phyloP scores from a whole-genome alignment of 257 asterid species.

The Scutellaria baicalensis region DNA sequence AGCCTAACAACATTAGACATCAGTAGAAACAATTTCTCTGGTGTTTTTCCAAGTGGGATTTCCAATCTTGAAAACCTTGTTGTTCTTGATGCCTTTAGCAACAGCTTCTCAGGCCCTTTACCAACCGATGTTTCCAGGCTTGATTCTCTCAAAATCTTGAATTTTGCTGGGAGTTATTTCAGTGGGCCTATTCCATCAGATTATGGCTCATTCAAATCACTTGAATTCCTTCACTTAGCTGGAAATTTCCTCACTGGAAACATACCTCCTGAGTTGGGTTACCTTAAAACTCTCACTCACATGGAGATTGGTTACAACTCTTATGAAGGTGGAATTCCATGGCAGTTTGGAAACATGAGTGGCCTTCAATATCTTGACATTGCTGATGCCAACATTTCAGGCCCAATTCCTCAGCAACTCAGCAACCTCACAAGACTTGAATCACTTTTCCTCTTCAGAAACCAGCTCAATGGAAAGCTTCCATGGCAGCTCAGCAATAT shows the following conservation, averaged over 20 bases:
- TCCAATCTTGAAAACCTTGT: slow-evolving; percentile 39
- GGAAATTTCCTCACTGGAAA: slow-evolving; percentile 70
- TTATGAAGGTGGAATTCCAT: slow-evolving; percentile 73
- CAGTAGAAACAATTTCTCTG: slow-evolving; percentile 91
- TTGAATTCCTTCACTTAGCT: slow-evolving; percentile 79
- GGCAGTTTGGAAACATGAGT: slow-evolving; percentile 83
- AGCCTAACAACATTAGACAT: slow-evolving; percentile 53
- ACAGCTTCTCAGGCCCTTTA: slow-evolving; percentile 81
- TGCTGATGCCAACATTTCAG: slow-evolving; percentile 85
- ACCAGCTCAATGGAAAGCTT: slow-evolving; percentile 50
- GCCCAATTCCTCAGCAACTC: slow-evolving; percentile 52
- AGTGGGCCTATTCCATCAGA: slow-evolving; percentile 77
- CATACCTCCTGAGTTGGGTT: slow-evolving; percentile 71
- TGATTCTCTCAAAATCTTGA: slow-evolving; percentile 46
- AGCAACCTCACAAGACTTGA: slow-evolving; percentile 71
- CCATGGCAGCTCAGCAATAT: slow-evolving; percentile 63
- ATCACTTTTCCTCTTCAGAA: slow-evolving; percentile 83
- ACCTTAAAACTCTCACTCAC: slow-evolving; percentile 50
- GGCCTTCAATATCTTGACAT: slow-evolving; percentile 77
- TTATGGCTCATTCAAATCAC: slow-evolving; percentile 56
- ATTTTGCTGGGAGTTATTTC: slow-evolving; percentile 98
- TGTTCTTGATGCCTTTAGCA: slow-evolving; percentile 93
- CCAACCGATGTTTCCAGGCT: slow-evolving; percentile 56
- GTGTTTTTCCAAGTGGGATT: slow-evolving; percentile 75
- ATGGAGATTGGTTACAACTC: slow-evolving; percentile 95